Percentiles rank a stretch among this genome's conserved stretches.
Evolutionary conservation across 495 filamentous ascomycete species (phyloP).

Genomic region (Evansstolkia leycettana): DNA sequence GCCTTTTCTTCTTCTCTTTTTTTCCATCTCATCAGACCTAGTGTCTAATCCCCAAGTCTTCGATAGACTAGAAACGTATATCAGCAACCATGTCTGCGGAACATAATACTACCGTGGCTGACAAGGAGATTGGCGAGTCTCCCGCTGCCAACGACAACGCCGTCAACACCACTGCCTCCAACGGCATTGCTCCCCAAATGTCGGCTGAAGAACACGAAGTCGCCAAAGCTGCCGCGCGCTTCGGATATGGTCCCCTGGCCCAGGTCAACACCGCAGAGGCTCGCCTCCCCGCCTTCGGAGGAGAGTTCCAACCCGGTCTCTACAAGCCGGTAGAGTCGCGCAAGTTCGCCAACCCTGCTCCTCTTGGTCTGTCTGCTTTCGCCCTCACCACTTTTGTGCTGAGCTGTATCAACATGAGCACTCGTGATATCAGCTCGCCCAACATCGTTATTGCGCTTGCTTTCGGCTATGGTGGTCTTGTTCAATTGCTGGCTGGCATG

Average conservation of each 20-base stretch:
- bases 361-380: slow-evolving; percentile 79
- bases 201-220: slow-evolving; percentile 34
- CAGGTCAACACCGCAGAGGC: slow-evolving; percentile 53
- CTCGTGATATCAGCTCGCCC: slow-evolving; percentile 44
- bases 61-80: no score
- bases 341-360: slow-evolving; percentile 83
- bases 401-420: slow-evolving; percentile 67
- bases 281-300: slow-evolving; percentile 73
- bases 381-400: slow-evolving; percentile 93
- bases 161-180: slow-evolving; percentile 1
- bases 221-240: slow-evolving; percentile 34
- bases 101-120: neutral
- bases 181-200: slow-evolving; percentile 23
- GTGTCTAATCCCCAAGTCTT: neutral
- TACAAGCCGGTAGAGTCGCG: slow-evolving; percentile 63
- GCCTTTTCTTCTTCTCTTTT: neutral
- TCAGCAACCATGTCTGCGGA: neutral
- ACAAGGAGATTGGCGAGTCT: neutral
- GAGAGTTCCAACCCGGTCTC: slow-evolving; percentile 91
- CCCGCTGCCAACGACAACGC: neutral
- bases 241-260: slow-evolving; percentile 54
- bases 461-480: slow-evolving; percentile 75
- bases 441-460: slow-evolving; percentile 62
- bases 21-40: neutral
- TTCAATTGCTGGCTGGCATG: slow-evolving; percentile 93